Evolutionary conservation across 2,329 filamentous ascomycete species (phyloP).

Genomic region (Botrytis medusae): DNA sequence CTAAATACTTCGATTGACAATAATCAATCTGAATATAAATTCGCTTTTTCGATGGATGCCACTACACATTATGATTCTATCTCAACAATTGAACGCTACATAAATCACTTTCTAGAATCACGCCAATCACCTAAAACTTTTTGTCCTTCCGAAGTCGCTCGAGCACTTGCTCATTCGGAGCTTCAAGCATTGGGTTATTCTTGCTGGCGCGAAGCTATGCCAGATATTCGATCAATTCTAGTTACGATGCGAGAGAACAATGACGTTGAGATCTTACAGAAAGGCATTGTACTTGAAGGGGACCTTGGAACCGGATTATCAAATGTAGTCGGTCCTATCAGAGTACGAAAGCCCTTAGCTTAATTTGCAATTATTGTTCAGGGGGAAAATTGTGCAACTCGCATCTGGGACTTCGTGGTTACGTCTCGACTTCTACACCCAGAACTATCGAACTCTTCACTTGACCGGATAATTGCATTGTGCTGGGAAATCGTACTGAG

Average conservation of each 20-base stretch:
- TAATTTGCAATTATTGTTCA: background rate
- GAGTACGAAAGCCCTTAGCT: background rate
- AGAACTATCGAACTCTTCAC: background rate
- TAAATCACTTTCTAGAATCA: slow-evolving; percentile 8
- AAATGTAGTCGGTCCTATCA: slow-evolving; percentile 10
- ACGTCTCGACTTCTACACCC: background rate
- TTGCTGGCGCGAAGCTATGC: slow-evolving; percentile 3
- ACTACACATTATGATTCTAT: background rate
- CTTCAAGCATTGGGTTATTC: background rate
- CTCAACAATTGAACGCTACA: background rate
- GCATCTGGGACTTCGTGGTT: too few relatives aligned
- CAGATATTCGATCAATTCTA: background rate
- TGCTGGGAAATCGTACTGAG: background rate
- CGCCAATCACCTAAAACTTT: slow-evolving; percentile 23
- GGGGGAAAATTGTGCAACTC: rapidly evolving
- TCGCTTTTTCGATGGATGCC: background rate
- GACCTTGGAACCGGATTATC: background rate
- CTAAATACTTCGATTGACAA: background rate
- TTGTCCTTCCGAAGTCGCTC: slow-evolving; percentile 28
- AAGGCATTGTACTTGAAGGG: background rate
- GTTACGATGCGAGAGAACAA: background rate
- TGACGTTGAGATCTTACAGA: background rate
- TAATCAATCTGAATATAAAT: background rate
- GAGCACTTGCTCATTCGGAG: slow-evolving; percentile 13
- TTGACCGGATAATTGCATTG: background rate